A percentile compares a stretch with the other conserved stretches of the same genome.
Evolutionary conservation across 2,329 filamentous ascomycete species (phyloP).

Genomic region (Fusarium nematophilum): DNA sequence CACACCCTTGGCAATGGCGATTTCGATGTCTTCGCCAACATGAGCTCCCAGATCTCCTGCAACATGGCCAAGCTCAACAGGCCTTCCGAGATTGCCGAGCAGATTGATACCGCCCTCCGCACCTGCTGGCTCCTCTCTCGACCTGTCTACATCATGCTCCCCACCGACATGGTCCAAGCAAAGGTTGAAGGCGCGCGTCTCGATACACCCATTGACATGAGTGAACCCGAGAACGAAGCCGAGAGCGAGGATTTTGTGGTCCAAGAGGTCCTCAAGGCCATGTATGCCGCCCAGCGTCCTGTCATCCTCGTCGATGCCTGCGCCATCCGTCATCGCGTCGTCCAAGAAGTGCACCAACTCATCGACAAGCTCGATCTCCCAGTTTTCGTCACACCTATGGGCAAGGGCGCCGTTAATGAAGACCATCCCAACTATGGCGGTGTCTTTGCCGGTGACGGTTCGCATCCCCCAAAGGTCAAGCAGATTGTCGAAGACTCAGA

Average conservation of each 20-base stretch:
- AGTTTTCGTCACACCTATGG: constrained; percentile 90
- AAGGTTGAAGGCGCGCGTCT: constrained; percentile 81
- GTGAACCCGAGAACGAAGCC: constrained; percentile 71
- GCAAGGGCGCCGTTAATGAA: constrained; percentile 86
- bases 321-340: constrained; percentile 79
- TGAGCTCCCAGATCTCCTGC: constrained; percentile 79
- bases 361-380: constrained; percentile 80
- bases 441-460: constrained; percentile 85
- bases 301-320: constrained; percentile 87
- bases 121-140: constrained; percentile 79
- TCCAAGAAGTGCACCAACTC: constrained; percentile 78
- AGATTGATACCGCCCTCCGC: constrained; percentile 82
- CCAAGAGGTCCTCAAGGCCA: constrained; percentile 77
- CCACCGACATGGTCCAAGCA: constrained; percentile 81
- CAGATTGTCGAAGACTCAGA: constrained; percentile 75
- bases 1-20: constrained; percentile 83
- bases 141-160: constrained; percentile 86
- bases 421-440: constrained; percentile 80
- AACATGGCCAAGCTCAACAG: constrained; percentile 77
- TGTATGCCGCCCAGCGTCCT: constrained; percentile 78
- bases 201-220: constrained; percentile 75
- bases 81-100: constrained; percentile 73
- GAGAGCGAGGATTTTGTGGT: constrained; percentile 87
- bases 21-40: constrained; percentile 84
- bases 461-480: constrained; percentile 70